phyloP scores from a whole-genome alignment of 2,329 filamentous ascomycete species.

The Leptoxyphium fumago region DNA sequence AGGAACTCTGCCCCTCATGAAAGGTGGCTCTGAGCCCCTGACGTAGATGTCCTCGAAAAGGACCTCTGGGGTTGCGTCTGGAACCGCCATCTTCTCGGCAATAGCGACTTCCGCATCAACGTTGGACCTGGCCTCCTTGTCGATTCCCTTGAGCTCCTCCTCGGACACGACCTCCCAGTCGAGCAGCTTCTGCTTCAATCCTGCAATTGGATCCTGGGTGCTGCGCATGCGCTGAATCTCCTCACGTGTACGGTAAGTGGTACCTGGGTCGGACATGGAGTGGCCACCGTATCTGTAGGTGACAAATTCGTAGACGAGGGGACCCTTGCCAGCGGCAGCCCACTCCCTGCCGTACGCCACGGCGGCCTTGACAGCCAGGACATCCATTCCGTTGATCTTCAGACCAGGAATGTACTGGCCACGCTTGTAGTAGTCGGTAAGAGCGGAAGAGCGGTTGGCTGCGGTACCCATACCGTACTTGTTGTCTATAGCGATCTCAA shows the following conservation, averaged over 20 bases:
- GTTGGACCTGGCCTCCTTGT: constrained; percentile 77
- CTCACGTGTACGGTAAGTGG: constrained; percentile 94
- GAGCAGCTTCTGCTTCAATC: constrained; percentile 92
- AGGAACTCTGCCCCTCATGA: constrained; percentile 70
- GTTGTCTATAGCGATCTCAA: constrained; percentile 54
- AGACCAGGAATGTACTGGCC: constrained; percentile 98
- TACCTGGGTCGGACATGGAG: constrained; percentile 99
- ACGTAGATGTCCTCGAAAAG: constrained; percentile 97
- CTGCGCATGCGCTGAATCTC: constrained; percentile 99
- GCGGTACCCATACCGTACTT: constrained; percentile 99
- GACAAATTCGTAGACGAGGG: constrained; percentile 94
- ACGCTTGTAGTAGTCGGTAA: constrained; percentile 99
- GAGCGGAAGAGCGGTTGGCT: constrained; percentile 78
- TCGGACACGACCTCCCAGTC: constrained; percentile 87
- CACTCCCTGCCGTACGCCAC: constrained; percentile 88
- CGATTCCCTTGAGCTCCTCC: constrained; percentile 89
- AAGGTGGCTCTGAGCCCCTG: constrained; percentile 70
- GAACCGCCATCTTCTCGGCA: constrained; percentile 75
- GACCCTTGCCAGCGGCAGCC: constrained; percentile 69
- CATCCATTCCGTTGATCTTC: constrained; percentile 99
- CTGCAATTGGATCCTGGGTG: constrained; percentile 95
- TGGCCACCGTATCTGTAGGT: constrained; percentile 99
- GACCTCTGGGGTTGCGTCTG: constrained; percentile 66
- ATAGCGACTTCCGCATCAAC: constrained; percentile 82
- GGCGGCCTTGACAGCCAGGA: constrained; percentile 92